Conservation (phyloP, 768 basidiomycete genomes). For the Tylopilus subfusipes region DNA sequence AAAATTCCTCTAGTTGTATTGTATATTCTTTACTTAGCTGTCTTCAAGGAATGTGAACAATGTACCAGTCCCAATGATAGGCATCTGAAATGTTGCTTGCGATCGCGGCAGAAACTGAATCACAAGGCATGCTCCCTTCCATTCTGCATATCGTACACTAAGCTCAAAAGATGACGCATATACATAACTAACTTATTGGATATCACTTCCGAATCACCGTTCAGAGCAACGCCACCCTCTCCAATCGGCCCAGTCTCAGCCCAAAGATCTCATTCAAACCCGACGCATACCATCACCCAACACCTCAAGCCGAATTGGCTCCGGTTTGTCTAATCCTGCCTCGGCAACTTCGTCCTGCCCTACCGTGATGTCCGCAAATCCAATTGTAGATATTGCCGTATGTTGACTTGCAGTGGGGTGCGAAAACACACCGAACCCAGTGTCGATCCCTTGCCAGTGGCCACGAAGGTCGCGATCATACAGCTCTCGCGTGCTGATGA, state of each 20-base stretch:
- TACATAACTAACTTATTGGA: neutral
- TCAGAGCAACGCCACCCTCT: neutral
- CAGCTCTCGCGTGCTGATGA: slow-evolving; percentile 7
- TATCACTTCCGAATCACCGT: neutral
- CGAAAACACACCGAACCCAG: neutral
- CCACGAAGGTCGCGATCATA: neutral
- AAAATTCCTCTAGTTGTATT: too few species aligned
- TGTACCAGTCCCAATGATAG: neutral
- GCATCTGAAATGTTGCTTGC: neutral
- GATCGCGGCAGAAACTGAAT: neutral
- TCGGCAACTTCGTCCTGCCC: neutral
- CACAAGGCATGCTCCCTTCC: neutral
- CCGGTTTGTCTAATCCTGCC: too few species aligned
- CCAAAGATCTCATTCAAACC: neutral
- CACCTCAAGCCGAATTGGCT: neutral
- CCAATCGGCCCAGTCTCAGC: neutral
- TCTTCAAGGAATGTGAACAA: neutral
- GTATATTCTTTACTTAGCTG: too few species aligned
- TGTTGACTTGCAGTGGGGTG: neutral
- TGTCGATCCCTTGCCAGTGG: neutral
- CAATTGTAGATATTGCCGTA: neutral
- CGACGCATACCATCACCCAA: neutral
- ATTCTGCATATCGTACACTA: too few species aligned
- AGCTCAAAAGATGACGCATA: neutral
- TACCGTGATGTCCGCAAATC: neutral